Percentiles rank a stretch among this genome's conserved stretches.
Evolutionary conservation across 768 basidiomycete species (phyloP).

Genomic region (Mycena chlorophos): DNA sequence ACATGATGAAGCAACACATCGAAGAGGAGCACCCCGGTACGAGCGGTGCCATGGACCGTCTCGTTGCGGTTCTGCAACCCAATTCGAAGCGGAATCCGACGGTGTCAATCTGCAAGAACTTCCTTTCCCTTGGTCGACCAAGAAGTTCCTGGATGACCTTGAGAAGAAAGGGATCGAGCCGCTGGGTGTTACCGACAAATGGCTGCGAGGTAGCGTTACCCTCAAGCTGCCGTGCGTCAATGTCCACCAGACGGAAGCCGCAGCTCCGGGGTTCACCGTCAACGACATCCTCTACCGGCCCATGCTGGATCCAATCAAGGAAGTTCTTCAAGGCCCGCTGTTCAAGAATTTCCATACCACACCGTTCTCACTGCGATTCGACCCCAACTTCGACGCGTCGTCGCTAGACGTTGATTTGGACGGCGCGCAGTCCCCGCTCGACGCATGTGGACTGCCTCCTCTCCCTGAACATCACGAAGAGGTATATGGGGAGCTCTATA

Average conservation of each 20-base stretch:
- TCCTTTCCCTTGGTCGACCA: neutral
- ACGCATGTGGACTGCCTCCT: neutral
- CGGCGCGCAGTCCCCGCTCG: neutral
- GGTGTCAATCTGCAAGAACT: neutral
- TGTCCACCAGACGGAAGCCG: conserved; percentile 7
- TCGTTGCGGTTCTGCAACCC: neutral
- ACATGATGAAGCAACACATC: too few relatives aligned
- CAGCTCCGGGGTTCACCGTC: conserved; percentile 24
- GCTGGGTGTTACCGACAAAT: neutral
- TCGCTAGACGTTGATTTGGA: neutral
- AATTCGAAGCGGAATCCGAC: neutral
- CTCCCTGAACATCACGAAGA: conserved; percentile 4
- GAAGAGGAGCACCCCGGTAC: neutral
- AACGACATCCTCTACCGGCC: conserved; percentile 20
- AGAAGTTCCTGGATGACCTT: neutral
- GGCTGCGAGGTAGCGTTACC: neutral
- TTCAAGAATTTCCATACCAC: conserved; percentile 15
- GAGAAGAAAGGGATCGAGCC: too few relatives aligned
- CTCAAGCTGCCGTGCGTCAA: neutral
- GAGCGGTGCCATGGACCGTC: neutral
- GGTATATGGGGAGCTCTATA: conserved; percentile 26
- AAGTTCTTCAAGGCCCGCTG: conserved; percentile 6
- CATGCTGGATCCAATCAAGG: conserved; percentile 17
- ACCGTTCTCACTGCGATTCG: conserved; percentile 15
- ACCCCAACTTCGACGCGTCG: conserved; percentile 5